Evolutionary conservation across 148 eudicot species (phyloP), one percentile per base, ranked within the genome.

Genomic region (Diospyros lotus): DNA sequence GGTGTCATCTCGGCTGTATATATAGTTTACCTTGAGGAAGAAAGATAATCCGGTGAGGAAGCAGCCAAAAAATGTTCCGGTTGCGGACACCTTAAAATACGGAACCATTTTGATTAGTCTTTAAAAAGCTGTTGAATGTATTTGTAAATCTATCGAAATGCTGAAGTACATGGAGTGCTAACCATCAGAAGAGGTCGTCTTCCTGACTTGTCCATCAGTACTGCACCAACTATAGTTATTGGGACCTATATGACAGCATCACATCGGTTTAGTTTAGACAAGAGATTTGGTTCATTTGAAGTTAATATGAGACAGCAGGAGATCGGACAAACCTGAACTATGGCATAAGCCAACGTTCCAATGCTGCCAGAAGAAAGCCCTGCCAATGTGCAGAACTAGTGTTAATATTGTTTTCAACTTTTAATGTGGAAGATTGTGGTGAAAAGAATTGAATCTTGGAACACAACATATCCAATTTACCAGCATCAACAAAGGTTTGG

Each of bases 101-200:
- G 59, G 71, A 55, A 63, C 54, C 66, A 80, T 28, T 18, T 63
- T 67, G 13, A 38, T n/a, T 38, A 55, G 67, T 41, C 40, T 45
- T 3, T 17, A 73, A 7, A 18, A 18, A 2, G 3, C 9, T 68
- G 28, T 18, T 68, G 6, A 2, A 7, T 18, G 4, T 1, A 5
- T 46, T 51, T 42, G 9, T n/a, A 39, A 28, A 39, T 39, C 58
- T 38, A 40, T 53, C 18, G 11, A 42, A 64, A 42, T 9, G 14
- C 11, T 4, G 5, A 15, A 7, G 1, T 7, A 41, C 17, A 15
- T 39, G 1, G 14, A 51, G 43, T 28, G 74, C 78, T 67, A 76
- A 90, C 96, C 87, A 87, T 73, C 43, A 93, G 84, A 69, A 93
- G 94, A 5, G 89, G 86, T 65, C 88, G 84, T 84, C 98, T 86